Conservation (phyloP, 1,139 yeast species). For the Scheffersomyces segobiensis region DNA sequence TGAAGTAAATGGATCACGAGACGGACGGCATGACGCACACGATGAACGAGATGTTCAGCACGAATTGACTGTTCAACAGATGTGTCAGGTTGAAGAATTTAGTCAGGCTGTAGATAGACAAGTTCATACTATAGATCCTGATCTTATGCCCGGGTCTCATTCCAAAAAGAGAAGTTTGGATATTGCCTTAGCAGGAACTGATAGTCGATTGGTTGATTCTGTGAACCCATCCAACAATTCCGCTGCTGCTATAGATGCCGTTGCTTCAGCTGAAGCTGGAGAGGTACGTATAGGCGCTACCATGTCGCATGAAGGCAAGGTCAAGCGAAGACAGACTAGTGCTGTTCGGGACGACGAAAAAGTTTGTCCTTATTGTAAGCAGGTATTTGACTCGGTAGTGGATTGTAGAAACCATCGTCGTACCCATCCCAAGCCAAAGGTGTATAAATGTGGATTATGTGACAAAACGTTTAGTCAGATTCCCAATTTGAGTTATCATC, state of each 20-base stretch:
- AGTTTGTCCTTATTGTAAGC: slow-evolving; percentile 5
- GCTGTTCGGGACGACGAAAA: neutral
- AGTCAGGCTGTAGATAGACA: neutral
- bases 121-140: neutral
- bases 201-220: neutral
- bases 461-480: slow-evolving; percentile 14
- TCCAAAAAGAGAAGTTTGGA: neutral
- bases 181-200: neutral
- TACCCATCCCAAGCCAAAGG: slow-evolving; percentile 11
- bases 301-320: neutral
- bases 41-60: neutral
- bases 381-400: slow-evolving; percentile 7
- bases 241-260: neutral
- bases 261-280: neutral
- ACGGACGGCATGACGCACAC: neutral
- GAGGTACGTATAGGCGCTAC: neutral
- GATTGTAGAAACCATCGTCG: slow-evolving; percentile 13
- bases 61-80: neutral
- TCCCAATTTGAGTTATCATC: slow-evolving; percentile 13
- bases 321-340: neutral
- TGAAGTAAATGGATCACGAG: neutral
- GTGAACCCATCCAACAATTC: neutral
- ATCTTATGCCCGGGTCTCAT: neutral
- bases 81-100: neutral
- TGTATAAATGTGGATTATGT: slow-evolving; percentile 11